Evolutionary conservation across 257 asterid species (phyloP).

Genomic region (Forsythia suspensa): DNA sequence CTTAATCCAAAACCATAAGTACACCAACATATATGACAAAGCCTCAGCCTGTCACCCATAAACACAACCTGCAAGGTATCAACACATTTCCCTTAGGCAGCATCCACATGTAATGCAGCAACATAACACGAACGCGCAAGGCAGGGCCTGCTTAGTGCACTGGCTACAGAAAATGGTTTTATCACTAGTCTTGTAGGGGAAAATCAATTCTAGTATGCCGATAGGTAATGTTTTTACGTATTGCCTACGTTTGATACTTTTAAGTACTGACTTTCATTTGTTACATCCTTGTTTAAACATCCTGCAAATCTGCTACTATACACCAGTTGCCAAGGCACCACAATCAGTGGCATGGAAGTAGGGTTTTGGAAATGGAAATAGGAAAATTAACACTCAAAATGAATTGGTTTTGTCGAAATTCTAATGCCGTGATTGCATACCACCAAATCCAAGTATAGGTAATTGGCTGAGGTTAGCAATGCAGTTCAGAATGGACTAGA

Average conservation of each 20-base stretch:
- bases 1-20: no score
- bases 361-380: background rate
- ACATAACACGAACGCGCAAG: background rate
- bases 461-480: background rate
- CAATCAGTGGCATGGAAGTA: background rate
- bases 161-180: background rate
- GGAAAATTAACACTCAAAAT: background rate
- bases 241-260: background rate
- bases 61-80: background rate
- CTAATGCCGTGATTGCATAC: background rate
- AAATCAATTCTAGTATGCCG: background rate
- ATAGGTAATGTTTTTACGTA: background rate
- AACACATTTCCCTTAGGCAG: background rate
- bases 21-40: no score
- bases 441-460: background rate
- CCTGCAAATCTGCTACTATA: background rate
- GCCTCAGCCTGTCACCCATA: background rate
- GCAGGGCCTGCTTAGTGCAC: background rate
- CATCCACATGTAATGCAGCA: background rate
- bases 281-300: background rate
- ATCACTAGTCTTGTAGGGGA: background rate
- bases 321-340: background rate
- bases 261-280: background rate
- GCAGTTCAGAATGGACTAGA: background rate
- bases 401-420: background rate